Evolutionary conservation across 1,284 basidiomycete species (phyloP).

Genomic region (Cryptococcus floricola): DNA sequence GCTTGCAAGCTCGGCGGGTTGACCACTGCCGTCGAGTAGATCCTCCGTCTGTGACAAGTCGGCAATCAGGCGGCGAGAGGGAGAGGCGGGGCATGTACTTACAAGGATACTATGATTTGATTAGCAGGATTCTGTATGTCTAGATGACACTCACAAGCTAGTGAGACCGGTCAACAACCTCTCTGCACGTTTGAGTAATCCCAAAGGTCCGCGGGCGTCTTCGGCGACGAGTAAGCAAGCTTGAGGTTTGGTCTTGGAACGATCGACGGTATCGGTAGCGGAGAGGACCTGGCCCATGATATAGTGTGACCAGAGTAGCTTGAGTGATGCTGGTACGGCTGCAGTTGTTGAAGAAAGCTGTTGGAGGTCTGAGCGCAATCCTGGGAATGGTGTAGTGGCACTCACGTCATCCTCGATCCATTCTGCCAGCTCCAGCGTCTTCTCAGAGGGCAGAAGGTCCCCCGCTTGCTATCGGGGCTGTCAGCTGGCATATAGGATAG

Average conservation of each 20-base stretch:
- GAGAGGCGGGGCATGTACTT: neutral
- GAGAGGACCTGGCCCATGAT: too few species aligned
- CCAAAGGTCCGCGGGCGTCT: neutral
- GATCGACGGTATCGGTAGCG: neutral
- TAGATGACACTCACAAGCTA: neutral
- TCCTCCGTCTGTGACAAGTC: too few species aligned
- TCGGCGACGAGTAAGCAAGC: neutral
- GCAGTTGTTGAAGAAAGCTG: neutral
- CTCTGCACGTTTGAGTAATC: neutral
- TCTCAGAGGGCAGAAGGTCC: neutral
- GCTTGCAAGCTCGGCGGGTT: too few species aligned
- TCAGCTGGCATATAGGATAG: neutral
- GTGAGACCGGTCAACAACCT: neutral
- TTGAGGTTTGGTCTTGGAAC: neutral
- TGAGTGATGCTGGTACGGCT: neutral
- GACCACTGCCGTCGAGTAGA: too few species aligned
- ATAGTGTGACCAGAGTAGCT: neutral
- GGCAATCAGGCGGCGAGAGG: too few species aligned
- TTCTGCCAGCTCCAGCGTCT: neutral
- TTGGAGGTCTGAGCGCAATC: neutral
- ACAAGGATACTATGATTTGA: neutral
- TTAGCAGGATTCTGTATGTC: neutral
- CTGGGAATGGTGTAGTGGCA: neutral
- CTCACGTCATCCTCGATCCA: constrained; percentile 4
- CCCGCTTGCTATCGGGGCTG: neutral